These are phyloP conservation scores for Halocafeteria seosinensis DNA, from an alignment of 108 stramenopile species.

Conservation along the genomic window DNA sequence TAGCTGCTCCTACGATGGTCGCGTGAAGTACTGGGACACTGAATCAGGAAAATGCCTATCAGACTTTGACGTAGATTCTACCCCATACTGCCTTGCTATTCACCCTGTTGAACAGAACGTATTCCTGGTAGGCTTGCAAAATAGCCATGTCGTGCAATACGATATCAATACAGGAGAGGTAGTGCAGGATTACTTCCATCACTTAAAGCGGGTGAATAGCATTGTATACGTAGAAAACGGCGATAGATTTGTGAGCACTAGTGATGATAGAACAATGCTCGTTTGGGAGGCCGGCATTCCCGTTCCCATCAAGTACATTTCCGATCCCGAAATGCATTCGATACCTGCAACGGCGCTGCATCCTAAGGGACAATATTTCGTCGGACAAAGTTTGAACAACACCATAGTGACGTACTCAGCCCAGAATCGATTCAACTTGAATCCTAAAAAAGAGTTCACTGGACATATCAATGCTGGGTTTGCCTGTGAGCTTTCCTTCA, in stretches of 20 bases:
- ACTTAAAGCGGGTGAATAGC: constrained; percentile 82
- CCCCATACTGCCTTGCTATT: constrained; percentile 64
- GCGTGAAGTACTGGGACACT: constrained; percentile 69
- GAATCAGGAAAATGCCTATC: constrained; percentile 72
- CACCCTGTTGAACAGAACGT: constrained; percentile 82
- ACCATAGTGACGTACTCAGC: constrained; percentile 71
- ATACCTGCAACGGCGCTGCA: constrained; percentile 78
- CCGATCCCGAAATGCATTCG: constrained; percentile 94
- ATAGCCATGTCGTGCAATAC: constrained; percentile 79
- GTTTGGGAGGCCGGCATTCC: constrained; percentile 98
- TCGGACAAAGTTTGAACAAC: constrained; percentile 84
- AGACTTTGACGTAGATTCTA: constrained; percentile 64
- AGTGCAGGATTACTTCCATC: constrained; percentile 98
- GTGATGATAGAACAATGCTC: constrained; percentile 91
- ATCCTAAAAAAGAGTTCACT: constrained; percentile 73
- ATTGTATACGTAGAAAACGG: constrained; percentile 84
- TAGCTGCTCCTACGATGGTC: constrained; percentile 30
- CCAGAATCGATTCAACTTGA: constrained; percentile 53
- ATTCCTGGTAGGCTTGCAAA: constrained; percentile 81
- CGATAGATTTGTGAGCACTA: constrained; percentile 68
- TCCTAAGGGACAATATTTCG: constrained; percentile 55
- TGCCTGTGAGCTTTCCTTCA: constrained; percentile 72
- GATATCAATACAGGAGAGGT: constrained; percentile 60
- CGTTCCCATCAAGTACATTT: constrained; percentile 93
- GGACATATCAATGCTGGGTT: constrained; percentile 89